phyloP scores from a whole-genome alignment of 116 monocot species.

The Papilionanthe hybrid region DNA sequence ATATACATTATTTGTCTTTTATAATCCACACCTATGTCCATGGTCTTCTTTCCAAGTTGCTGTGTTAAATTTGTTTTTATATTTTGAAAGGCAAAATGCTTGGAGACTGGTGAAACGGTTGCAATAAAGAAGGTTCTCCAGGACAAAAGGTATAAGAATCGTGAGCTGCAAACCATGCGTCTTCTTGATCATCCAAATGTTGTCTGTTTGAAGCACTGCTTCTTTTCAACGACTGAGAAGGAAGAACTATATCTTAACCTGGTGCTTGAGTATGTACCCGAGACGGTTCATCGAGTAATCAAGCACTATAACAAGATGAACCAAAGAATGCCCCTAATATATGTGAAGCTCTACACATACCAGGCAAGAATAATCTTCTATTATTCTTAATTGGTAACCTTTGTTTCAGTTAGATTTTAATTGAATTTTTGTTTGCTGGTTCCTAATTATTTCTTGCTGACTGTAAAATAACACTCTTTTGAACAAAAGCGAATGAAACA shows the following conservation, averaged over 20 bases:
- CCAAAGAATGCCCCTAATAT: constrained; percentile 61
- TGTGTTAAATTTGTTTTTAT: background rate
- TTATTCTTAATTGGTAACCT: too few species aligned
- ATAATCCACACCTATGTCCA: too few species aligned
- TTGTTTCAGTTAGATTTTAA: too few species aligned
- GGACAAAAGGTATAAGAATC: constrained; percentile 72
- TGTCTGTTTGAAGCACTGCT: constrained; percentile 54
- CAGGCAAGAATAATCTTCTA: constrained; percentile 30
- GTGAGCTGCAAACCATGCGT: constrained; percentile 70
- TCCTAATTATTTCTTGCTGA: too few species aligned
- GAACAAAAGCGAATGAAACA: too few species aligned
- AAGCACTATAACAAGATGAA: constrained; percentile 74
- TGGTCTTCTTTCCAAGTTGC: too few species aligned
- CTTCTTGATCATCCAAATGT: constrained; percentile 80
- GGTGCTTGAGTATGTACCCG: constrained; percentile 77
- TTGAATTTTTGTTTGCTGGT: too few species aligned
- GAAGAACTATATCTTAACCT: constrained; percentile 68
- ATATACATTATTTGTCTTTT: background rate
- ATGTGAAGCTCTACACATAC: constrained; percentile 65
- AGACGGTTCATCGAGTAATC: constrained; percentile 65
- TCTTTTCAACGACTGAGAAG: constrained; percentile 76
- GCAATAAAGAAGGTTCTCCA: constrained; percentile 81
- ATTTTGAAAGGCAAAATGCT: constrained; percentile 49
- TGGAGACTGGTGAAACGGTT: constrained; percentile 67
- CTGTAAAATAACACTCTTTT: too few species aligned